Evolutionary conservation across 805 yeast species (phyloP).

Genomic region (Blastobotrys terrestris): DNA sequence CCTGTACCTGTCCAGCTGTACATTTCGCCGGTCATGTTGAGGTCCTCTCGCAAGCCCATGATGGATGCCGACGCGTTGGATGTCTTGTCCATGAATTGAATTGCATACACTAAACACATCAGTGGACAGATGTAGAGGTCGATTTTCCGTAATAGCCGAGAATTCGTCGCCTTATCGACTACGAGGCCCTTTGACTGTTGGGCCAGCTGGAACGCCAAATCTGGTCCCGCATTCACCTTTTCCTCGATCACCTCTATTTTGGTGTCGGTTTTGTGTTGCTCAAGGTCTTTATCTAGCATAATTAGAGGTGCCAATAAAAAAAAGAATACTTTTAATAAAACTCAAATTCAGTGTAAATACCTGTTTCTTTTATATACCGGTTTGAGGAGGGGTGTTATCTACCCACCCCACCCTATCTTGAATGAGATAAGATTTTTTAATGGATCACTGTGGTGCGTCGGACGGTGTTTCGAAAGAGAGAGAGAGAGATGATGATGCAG

Average conservation of each 20-base stretch:
- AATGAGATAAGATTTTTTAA: no score
- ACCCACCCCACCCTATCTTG: no score
- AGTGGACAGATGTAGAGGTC: conserved; percentile 47
- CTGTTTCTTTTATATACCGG: no score
- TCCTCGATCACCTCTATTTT: background rate
- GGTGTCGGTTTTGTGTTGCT: background rate
- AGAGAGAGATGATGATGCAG: no score
- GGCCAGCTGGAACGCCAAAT: conserved; percentile 8
- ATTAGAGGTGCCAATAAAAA: no score
- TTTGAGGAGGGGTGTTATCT: no score
- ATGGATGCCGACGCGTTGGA: conserved; percentile 48
- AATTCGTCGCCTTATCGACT: conserved; percentile 21
- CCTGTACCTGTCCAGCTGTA: conserved; percentile 49
- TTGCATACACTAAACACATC: conserved; percentile 42
- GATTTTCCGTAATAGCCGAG: conserved; percentile 40
- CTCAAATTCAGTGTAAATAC: no score
- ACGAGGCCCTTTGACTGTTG: conserved; percentile 8
- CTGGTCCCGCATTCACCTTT: background rate
- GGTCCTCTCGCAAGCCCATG: conserved; percentile 42
- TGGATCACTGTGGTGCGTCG: no score
- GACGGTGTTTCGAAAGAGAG: no score
- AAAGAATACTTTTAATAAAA: no score
- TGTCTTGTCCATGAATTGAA: conserved; percentile 59
- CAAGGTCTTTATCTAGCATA: no score
- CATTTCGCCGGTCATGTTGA: conserved; percentile 39